phyloP scores from a whole-genome alignment of 768 basidiomycete species.

The Pulveroboletus sp. region DNA sequence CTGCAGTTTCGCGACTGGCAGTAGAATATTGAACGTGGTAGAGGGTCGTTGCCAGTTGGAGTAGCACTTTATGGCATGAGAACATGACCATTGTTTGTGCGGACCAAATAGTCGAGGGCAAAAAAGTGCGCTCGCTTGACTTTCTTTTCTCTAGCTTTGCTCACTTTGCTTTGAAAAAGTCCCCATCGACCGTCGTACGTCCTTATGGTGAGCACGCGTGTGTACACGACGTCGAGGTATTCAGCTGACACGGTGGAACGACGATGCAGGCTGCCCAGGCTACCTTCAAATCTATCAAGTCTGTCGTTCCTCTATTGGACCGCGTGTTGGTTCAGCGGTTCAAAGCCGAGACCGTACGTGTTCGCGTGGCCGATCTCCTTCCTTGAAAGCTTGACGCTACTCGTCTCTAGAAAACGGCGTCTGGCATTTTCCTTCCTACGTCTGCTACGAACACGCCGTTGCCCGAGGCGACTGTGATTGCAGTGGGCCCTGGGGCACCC shows the following conservation, averaged over 20 bases:
- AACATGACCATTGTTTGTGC: constrained; percentile 27
- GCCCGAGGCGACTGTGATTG: constrained; percentile 96
- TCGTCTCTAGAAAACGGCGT: constrained; percentile 93
- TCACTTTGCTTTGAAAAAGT: no score
- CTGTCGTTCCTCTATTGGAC: constrained; percentile 88
- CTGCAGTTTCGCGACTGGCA: no score
- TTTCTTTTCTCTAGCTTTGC: no score
- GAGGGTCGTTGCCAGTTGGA: no score
- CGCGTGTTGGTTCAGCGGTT: constrained; percentile 96
- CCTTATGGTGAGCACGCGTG: constrained; percentile 25
- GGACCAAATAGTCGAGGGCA: constrained; percentile 22
- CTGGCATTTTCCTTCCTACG: constrained; percentile 93
- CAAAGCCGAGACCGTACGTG: constrained; percentile 90
- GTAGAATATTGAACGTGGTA: no score
- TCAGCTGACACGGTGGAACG: no score
- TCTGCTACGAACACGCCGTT: constrained; percentile 80
- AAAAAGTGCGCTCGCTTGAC: constrained; percentile 19
- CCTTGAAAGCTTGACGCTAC: background rate
- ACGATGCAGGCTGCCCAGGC: constrained; percentile 70
- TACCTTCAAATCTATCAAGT: constrained; percentile 93
- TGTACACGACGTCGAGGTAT: background rate
- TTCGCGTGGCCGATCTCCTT: background rate
- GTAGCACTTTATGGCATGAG: no score
- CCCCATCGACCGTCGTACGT: no score
- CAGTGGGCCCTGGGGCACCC: constrained; percentile 91